Conservation (phyloP, 2,329 filamentous ascomycete genomes). For the Verticillium albo-atrum region DNA sequence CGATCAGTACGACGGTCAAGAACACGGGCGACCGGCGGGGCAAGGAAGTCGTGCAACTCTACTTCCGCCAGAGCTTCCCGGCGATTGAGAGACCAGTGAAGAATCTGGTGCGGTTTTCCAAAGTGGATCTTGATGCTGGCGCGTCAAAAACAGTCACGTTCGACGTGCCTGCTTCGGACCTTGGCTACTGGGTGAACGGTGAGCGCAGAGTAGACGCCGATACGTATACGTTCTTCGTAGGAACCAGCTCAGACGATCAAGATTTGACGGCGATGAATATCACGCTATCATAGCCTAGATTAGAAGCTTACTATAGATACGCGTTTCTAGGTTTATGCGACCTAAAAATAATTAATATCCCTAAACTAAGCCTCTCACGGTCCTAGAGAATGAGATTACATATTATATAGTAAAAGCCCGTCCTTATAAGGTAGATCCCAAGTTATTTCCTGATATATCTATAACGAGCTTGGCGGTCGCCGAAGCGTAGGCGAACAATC, state of each 20-base stretch:
- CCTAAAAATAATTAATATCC: no score
- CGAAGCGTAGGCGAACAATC: no score
- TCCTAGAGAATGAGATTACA: no score
- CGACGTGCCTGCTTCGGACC: slow-evolving; percentile 16
- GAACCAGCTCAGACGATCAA: slow-evolving; percentile 21
- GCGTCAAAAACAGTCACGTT: slow-evolving; percentile 30
- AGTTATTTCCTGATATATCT: no score
- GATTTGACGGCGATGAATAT: no score
- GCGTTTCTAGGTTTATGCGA: no score
- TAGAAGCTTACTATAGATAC: no score
- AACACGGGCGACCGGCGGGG: slow-evolving; percentile 37
- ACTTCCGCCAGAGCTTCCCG: slow-evolving; percentile 35
- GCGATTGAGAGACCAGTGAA: slow-evolving; percentile 31
- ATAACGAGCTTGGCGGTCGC: no score
- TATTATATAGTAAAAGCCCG: no score
- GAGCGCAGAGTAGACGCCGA: slow-evolving; percentile 17
- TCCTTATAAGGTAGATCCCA: no score
- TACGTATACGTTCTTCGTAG: slow-evolving; percentile 23
- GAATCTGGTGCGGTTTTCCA: slow-evolving; percentile 45
- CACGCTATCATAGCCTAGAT: no score
- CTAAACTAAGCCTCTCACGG: no score
- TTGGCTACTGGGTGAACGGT: slow-evolving; percentile 21
- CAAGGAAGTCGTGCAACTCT: slow-evolving; percentile 21
- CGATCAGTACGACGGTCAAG: slow-evolving; percentile 35
- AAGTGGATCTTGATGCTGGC: slow-evolving; percentile 35